phyloP scores from a whole-genome alignment of 2,329 filamentous ascomycete species.

The Orbilia blumenaviensis region DNA sequence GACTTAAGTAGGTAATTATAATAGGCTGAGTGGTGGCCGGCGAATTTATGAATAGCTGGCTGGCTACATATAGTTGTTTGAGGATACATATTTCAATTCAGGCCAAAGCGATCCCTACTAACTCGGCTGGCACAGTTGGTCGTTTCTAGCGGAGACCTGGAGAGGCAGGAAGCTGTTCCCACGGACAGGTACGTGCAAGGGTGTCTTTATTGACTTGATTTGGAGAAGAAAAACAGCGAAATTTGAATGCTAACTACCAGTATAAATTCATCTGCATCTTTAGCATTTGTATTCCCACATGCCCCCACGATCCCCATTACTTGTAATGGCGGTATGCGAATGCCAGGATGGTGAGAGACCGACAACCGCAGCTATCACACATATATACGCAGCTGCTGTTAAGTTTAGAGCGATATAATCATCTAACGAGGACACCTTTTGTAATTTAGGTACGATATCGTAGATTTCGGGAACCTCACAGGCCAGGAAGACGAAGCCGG shows the following conservation, averaged over 20 bases:
- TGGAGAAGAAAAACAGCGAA: not conserved
- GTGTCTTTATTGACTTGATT: not conserved
- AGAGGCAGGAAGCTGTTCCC: conserved; percentile 31
- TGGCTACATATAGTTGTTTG: too few relatives aligned
- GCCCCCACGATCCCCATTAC: conserved; percentile 87
- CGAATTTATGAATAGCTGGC: too few relatives aligned
- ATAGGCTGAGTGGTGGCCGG: too few relatives aligned
- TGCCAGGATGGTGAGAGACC: conserved; percentile 42
- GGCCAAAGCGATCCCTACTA: not conserved
- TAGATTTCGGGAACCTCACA: conserved; percentile 32
- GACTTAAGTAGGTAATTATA: too few relatives aligned
- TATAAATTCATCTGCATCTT: conserved; percentile 74
- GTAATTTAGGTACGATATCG: conserved; percentile 41
- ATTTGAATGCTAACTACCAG: too few relatives aligned
- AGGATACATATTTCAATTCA: not conserved
- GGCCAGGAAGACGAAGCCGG: conserved; percentile 28
- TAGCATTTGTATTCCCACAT: conserved; percentile 93
- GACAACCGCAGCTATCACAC: not conserved
- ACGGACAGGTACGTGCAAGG: conserved; percentile 26
- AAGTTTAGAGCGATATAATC: conserved; percentile 58
- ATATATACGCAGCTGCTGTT: too few relatives aligned
- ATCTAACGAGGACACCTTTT: not conserved
- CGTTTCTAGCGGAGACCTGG: conserved; percentile 66
- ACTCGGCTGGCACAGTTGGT: conserved; percentile 12
- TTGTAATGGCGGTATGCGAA: conserved; percentile 60